phyloP scores from a whole-genome alignment of 2,329 filamentous ascomycete genomes.

The Ceratocystis albifundus region DNA sequence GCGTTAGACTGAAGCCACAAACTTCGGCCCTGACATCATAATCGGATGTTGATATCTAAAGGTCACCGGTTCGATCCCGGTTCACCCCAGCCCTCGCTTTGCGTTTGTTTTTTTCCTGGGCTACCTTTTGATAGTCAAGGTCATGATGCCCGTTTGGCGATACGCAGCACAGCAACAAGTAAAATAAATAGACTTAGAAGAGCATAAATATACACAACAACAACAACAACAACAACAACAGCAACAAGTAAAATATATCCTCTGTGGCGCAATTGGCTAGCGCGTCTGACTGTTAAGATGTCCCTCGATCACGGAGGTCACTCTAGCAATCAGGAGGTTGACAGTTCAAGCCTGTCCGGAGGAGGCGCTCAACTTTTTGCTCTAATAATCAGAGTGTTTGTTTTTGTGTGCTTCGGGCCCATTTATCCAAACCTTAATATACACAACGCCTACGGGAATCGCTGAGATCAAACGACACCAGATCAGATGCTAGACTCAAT shows the following conservation, averaged over 20 bases:
- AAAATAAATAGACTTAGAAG: no score
- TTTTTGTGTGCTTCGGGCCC: neutral
- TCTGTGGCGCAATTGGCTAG: conserved; percentile 44
- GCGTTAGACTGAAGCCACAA: conserved; percentile 18
- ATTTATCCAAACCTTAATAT: no score
- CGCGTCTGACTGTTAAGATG: conserved; percentile 47
- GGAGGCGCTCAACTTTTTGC: neutral
- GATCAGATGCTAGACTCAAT: neutral
- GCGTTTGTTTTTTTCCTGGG: no score
- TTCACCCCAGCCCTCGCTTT: no score
- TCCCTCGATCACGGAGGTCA: neutral
- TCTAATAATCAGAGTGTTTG: neutral
- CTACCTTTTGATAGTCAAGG: neutral
- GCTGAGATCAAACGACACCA: neutral
- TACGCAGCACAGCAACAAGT: neutral
- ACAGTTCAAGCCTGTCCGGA: conserved; percentile 12
- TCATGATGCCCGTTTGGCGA: neutral
- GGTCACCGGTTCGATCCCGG: conserved; percentile 19
- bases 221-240: no score
- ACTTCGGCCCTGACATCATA: neutral
- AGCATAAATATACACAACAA: no score
- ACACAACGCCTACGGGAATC: neutral
- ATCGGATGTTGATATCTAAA: neutral
- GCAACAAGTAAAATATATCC: neutral
- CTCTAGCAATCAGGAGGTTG: neutral